phyloP scores from a whole-genome alignment of 2,329 filamentous ascomycete genomes.

The Penicillium griseofulvum region DNA sequence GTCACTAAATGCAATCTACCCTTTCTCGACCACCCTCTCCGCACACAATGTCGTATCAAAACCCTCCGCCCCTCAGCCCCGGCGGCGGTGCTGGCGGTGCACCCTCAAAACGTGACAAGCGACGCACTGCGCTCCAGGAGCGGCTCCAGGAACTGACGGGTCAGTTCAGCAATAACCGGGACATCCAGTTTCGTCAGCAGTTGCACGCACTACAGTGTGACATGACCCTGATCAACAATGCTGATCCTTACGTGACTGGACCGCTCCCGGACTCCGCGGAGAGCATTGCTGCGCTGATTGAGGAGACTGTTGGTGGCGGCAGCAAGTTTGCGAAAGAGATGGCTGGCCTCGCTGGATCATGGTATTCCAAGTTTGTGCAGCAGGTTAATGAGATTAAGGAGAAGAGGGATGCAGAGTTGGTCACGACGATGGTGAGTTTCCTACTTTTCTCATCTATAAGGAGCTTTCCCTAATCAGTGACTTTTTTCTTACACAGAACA shows the following conservation, averaged over 20 bases:
- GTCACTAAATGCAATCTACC: background rate
- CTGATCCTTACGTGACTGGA: slow-evolving; percentile 73
- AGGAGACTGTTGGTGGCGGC: slow-evolving; percentile 54
- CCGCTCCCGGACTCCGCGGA: slow-evolving; percentile 66
- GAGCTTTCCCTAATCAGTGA: background rate
- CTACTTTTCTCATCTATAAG: background rate
- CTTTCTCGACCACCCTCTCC: background rate
- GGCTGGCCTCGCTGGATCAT: slow-evolving; percentile 65
- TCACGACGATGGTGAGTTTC: slow-evolving; percentile 70
- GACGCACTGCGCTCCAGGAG: slow-evolving; percentile 77
- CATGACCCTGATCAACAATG: slow-evolving; percentile 78
- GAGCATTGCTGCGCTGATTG: slow-evolving; percentile 63
- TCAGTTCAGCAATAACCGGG: slow-evolving; percentile 75
- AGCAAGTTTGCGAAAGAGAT: slow-evolving; percentile 67
- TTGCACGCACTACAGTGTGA: slow-evolving; percentile 89
- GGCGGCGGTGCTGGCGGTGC: slow-evolving; percentile 34
- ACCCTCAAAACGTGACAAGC: slow-evolving; percentile 83
- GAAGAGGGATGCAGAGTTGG: slow-evolving; percentile 78
- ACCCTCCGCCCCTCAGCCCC: slow-evolving; percentile 33
- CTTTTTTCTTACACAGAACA: slow-evolving; percentile 45
- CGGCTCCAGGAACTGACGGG: slow-evolving; percentile 72
- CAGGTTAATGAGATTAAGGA: slow-evolving; percentile 87
- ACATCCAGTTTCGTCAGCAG: slow-evolving; percentile 82
- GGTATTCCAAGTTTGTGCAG: slow-evolving; percentile 80
- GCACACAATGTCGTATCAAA: slow-evolving; percentile 21